Evolutionary conservation across 164 flowering plant species (phyloP), one percentile per base, ranked within the genome.

Genomic region (Chloranthus sessilifolius): DNA sequence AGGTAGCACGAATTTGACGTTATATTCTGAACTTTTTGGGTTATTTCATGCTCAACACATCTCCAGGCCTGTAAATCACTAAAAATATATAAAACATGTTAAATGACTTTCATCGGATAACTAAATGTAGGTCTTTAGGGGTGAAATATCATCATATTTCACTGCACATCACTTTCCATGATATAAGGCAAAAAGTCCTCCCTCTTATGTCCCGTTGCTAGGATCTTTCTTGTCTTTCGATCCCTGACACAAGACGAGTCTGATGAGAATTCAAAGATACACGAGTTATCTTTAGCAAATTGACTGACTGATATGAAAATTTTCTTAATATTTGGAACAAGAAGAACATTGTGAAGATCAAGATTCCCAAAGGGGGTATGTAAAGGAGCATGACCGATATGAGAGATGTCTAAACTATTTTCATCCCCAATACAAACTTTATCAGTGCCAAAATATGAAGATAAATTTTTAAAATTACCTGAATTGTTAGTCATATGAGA

Each of bases 241-340:
- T 42, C 45, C 45, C 22, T 42, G 10, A 42, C 22, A 3, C 19
- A 4, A 42, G 8, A 42, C 8, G 25, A 12, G 22, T 42, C 14
- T 7, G 45, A 42, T 42, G 45, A 42, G 45, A 42, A 20, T 22
- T 42, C 26, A 20, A 42, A 42, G 9, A 17, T 42, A 26, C 14
- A 42, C 3, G 14, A 9, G 22, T 12, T 12, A 8, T 42, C 26
- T 3, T 8, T 8, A 7, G 45, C 22, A 22, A 42, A 14, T 14
- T 42, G 26, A 14, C 45, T 42, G 22, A 42, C 24, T 2, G 45
- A 42, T 5, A 42, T 4, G 6, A 42, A 8, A 17, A 20, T 42
- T 20, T 42, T 38, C 20, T 38, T 15, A 14, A 38, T 12, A n/a
- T 38, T 21, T 3, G 42, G 42, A 8, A 38, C 22, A 42, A 42